Base-by-base conservation (phyloP, 1,284 basidiomycete genomes). In the Hemileia vastatrix region DNA sequence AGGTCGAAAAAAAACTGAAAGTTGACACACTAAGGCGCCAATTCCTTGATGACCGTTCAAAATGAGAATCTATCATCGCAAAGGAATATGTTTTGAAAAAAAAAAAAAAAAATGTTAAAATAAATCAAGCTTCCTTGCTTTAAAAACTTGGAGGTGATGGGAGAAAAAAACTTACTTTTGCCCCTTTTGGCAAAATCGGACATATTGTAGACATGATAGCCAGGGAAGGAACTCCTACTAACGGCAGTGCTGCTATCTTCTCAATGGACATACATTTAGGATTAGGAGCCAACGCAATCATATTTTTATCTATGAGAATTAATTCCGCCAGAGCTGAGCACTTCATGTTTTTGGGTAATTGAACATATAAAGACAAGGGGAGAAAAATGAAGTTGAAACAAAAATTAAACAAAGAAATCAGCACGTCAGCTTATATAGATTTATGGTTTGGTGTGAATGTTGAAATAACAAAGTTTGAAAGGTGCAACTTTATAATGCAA, bases 31-130 rank as follows among this genome's bases (percentile, higher is more conserved):
- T 48, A 78, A 65, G 53, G 73, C 64, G 4, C 77, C 78, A 24
- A 78, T 70, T 6, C 76, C 77, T 56, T 76, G 71, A 67, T 79
- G 77, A 6, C 77, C 78, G 56, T 77, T 76, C 49, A 79, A 67
- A 48, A 79, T 74, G 50, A 79, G 70, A 18, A 78, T 70, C 45
- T 76, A 67, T 1, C 68, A 58, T 6, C 15, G n/a, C 4, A 33
- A 44, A 15, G 27, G 4, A 21, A 36, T 13, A 57, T 24, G 24
- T 4, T 51, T 18, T 18, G 32, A 8, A 9, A n/a, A 32, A 3
- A n/a, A 32, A n/a, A 33, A 54, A 6, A 11, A 1, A 15, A 2
- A 45, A 57, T 18, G 6, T 24, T 57, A 24, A 11, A 19, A 18
- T 4, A 8, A n/a, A 43, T 43, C 15, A 2, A 19, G 8, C 3